These are phyloP conservation scores for Exophiala calicioides DNA, from an alignment of 2,329 filamentous ascomycete genomes.

Conservation along the genomic window DNA sequence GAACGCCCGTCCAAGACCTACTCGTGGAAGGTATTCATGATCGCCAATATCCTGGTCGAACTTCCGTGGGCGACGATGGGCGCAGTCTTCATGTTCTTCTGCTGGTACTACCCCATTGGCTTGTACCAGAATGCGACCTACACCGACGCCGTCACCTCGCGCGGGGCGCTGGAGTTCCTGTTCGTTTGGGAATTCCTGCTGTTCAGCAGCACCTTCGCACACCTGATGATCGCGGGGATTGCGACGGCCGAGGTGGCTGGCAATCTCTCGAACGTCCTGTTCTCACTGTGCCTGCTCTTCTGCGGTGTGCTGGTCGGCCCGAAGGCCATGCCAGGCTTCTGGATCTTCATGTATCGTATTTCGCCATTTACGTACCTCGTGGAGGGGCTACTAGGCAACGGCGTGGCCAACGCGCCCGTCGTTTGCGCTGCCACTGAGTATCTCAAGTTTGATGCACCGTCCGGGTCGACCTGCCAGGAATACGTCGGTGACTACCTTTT, in stretches of 20 bases:
- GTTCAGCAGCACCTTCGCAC: constrained; percentile 70
- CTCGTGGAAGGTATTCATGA: constrained; percentile 72
- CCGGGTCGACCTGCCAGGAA: constrained; percentile 57
- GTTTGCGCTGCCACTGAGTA: constrained; percentile 70
- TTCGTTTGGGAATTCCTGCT: constrained; percentile 67
- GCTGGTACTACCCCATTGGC: constrained; percentile 68
- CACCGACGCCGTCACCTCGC: constrained; percentile 69
- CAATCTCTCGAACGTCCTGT: constrained; percentile 61
- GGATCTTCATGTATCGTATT: constrained; percentile 77
- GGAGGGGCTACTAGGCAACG: constrained; percentile 69
- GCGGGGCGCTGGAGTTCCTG: constrained; percentile 67
- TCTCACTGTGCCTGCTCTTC: constrained; percentile 62
- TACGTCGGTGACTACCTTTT: constrained; percentile 59
- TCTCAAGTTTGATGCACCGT: constrained; percentile 62
- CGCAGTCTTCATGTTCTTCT: constrained; percentile 63
- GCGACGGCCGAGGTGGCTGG: constrained; percentile 68
- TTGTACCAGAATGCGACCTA: constrained; percentile 51
- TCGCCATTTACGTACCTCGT: constrained; percentile 83
- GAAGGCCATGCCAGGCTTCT: constrained; percentile 64
- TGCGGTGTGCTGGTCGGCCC: constrained; percentile 48
- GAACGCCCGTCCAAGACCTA: constrained; percentile 69
- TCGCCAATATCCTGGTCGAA: constrained; percentile 71
- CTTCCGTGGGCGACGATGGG: constrained; percentile 66
- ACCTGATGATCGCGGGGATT: constrained; percentile 76
- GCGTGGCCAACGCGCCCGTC: constrained; percentile 66